Base-by-base conservation (phyloP, 2,329 filamentous ascomycete genomes). In the Thermoascus crustaceus region DNA sequence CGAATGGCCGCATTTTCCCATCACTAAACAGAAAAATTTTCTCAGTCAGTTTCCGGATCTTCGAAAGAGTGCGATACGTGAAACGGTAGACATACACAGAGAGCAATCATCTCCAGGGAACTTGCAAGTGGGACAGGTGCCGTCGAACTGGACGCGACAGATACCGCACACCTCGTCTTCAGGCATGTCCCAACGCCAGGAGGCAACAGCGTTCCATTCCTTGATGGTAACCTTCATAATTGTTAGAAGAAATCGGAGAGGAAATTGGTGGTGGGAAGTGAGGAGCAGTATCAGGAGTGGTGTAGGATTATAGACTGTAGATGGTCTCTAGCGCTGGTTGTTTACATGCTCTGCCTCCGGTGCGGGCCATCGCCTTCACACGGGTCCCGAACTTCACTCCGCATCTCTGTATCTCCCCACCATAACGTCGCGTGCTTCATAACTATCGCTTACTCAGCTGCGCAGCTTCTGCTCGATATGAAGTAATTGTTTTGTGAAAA, bases 141-240 rank as follows among this genome's bases (percentile, higher is more conserved):
- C 89, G 60, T 98, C 91, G 58, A 96, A 98, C 54, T 94, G 85
- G 43, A 94, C 88, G 58, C 94, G 89, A 65, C 91, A 98, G 66
- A 98, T 98, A 52, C 91, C 91, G 53, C 91, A 98, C 44, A 96
- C 88, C 58, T 98, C 89, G 66, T 95, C 89, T 52, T 94, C 87
- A 16, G 89, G 87, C 54, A 96, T 85, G 59, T 96, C 85, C 91
- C 91, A 98, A 46, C 85, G 80, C 91, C 91, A 98, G 37, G 87
- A 89, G 11, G 91, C 91, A 43, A 98, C 86, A 3, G 87, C 84
- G 53, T 91, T 82, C 86, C 89, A 96, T 57, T 85, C 77, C 54
- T 82, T 85, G 64, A 96, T 91, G 31, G 79, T 91, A 68, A 96
- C 86, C 66, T 94, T 96, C 91, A 98, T 98, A n/a, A n/a, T n/a